A percentile compares a stretch with the other conserved stretches of the same genome.
Conservation (phyloP, 1,284 basidiomycete genomes). For the Trichosporon sp. region DNA sequence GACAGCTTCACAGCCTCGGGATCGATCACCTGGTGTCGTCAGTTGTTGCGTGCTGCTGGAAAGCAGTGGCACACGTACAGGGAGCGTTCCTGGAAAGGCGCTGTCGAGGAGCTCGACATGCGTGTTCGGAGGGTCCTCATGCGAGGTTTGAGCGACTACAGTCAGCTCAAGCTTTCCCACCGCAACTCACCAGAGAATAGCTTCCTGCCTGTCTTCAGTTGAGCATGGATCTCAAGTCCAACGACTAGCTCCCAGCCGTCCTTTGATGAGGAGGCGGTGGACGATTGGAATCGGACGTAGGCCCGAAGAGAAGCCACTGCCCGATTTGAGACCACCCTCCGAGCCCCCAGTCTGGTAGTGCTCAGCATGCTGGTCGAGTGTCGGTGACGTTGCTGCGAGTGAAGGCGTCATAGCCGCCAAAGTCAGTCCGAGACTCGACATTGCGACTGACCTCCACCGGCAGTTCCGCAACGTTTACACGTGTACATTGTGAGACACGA, state of each 20-base stretch:
- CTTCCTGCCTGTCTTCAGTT: conserved; percentile 80
- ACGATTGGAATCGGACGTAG: not conserved
- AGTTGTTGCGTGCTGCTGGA: not conserved
- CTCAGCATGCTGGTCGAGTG: not conserved
- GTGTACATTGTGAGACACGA: not conserved
- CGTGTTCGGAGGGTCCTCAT: conserved; percentile 53
- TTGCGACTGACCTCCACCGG: not conserved
- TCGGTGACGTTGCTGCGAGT: not conserved
- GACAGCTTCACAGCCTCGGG: conserved; percentile 74
- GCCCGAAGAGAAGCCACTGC: not conserved
- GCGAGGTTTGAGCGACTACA: conserved; percentile 28
- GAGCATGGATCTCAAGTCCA: conserved; percentile 93
- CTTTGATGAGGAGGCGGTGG: not conserved
- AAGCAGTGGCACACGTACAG: conserved; percentile 56
- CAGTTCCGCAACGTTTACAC: not conserved
- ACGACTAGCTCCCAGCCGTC: conserved; percentile 77
- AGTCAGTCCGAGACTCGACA: not conserved
- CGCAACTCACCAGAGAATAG: conserved; percentile 73
- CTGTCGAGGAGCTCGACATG: conserved; percentile 81
- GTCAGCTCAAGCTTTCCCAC: not conserved
- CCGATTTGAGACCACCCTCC: not conserved
- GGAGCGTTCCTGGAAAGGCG: conserved; percentile 86
- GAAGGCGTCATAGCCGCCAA: not conserved
- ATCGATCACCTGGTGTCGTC: conserved; percentile 63
- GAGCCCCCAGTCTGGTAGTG: not conserved